Conservation (phyloP, 2,329 filamentous ascomycete species). For the Pyrenochaeta sp. region DNA sequence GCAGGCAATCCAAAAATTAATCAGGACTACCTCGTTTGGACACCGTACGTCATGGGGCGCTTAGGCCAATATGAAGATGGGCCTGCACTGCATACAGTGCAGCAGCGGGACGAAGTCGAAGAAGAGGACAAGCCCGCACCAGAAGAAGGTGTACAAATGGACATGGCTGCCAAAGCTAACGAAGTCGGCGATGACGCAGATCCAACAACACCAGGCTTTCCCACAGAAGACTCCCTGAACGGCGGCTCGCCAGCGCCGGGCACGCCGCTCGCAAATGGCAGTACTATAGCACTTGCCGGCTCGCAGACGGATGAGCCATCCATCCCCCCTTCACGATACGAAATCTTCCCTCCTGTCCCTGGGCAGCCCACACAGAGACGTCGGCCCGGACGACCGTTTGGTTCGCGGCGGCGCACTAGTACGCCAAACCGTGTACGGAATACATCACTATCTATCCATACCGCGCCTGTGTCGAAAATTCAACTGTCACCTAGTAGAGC, state of each 20-base stretch:
- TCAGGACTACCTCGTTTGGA: constrained; percentile 85
- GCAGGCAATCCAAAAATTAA: constrained; percentile 90
- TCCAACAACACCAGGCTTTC: constrained; percentile 28
- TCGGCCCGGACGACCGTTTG: constrained; percentile 49
- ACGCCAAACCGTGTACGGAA: constrained; percentile 44
- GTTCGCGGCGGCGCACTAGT: constrained; percentile 46
- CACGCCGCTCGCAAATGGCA: constrained; percentile 45
- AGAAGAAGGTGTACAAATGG: constrained; percentile 56
- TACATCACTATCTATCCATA: constrained; percentile 36
- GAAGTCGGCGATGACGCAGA: constrained; percentile 26
- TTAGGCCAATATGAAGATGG: constrained; percentile 84
- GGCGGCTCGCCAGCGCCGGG: constrained; percentile 41
- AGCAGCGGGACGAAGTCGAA: constrained; percentile 78
- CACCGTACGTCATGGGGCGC: constrained; percentile 94
- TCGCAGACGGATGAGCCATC: constrained; percentile 47
- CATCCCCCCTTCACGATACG: constrained; percentile 76
- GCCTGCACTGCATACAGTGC: constrained; percentile 83
- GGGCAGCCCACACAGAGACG: constrained; percentile 52
- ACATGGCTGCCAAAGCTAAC: constrained; percentile 35
- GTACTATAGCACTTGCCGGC: constrained; percentile 37
- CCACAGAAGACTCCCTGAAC: constrained; percentile 39
- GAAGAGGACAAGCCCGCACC: constrained; percentile 52
- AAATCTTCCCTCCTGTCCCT: constrained; percentile 77
- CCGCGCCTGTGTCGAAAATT: constrained; percentile 42
- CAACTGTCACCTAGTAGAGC: constrained; percentile 41